phyloP scores from a whole-genome alignment of 148 eudicot genomes.

The Selenicereus undatus region DNA sequence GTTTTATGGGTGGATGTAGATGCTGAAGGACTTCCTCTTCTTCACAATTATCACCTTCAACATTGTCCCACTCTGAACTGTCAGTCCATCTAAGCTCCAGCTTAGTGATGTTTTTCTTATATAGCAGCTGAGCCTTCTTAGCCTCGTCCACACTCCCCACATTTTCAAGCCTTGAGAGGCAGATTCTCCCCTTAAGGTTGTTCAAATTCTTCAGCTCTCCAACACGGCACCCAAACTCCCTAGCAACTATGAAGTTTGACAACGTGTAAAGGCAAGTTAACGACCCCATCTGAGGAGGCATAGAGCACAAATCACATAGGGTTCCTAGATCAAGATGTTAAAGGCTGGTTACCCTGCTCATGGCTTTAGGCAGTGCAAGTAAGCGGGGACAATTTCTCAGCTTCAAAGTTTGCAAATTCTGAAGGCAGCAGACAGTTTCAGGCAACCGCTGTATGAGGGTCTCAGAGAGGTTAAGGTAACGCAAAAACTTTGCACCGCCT shows the following conservation, averaged over 20 bases:
- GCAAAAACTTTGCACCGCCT: neutral
- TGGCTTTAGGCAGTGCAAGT: slow-evolving; percentile 11
- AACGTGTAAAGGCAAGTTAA: slow-evolving; percentile 12
- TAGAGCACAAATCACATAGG: neutral
- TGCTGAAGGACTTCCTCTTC: neutral
- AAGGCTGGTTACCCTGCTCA: slow-evolving; percentile 11
- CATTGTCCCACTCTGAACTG: neutral
- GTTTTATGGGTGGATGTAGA: slow-evolving; percentile 6
- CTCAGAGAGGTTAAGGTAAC: slow-evolving; percentile 12
- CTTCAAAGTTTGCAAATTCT: slow-evolving; percentile 15
- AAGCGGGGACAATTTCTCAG: slow-evolving; percentile 17
- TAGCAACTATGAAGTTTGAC: slow-evolving; percentile 16
- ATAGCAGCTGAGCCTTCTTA: neutral
- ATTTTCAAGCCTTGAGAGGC: slow-evolving; percentile 26
- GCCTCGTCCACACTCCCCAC: slow-evolving; percentile 9
- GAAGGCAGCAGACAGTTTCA: slow-evolving; percentile 11
- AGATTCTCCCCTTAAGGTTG: slow-evolving; percentile 1
- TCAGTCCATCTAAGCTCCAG: slow-evolving; percentile 24
- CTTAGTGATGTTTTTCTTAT: slow-evolving; percentile 3
- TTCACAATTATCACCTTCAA: neutral
- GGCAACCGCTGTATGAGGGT: slow-evolving; percentile 16
- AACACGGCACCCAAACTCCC: neutral
- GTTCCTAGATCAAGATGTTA: slow-evolving; percentile 23
- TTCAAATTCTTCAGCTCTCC: slow-evolving; percentile 11
- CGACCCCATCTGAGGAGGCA: slow-evolving; percentile 21